These are phyloP conservation scores for Labyrinthula sp. DNA, from an alignment of 352 stramenopile species.

Conservation along the genomic window DNA sequence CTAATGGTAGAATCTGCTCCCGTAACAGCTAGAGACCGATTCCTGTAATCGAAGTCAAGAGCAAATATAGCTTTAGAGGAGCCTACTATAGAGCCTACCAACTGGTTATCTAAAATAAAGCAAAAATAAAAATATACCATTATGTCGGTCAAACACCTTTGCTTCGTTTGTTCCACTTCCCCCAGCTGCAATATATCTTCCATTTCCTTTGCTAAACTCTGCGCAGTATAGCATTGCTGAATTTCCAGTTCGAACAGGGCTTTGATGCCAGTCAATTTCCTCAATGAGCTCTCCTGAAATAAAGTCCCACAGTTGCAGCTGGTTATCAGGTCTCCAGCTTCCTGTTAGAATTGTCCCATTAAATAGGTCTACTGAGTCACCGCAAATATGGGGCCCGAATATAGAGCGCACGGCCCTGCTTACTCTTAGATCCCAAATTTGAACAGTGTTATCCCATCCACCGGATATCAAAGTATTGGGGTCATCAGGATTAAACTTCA, in stretches of 20 bases:
- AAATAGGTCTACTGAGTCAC: constrained; percentile 37
- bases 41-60: no score
- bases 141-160: constrained; percentile 59
- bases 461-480: constrained; percentile 46
- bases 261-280: constrained; percentile 58
- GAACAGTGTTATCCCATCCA: constrained; percentile 71
- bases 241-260: constrained; percentile 42
- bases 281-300: constrained; percentile 48
- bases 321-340: constrained; percentile 60
- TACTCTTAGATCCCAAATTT: constrained; percentile 64
- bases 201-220: constrained; percentile 50
- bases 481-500: constrained; percentile 51
- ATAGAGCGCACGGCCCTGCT: constrained; percentile 61
- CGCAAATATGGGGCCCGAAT: constrained; percentile 60
- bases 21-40: no score
- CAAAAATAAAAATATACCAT: no score
- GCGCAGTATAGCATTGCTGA: constrained; percentile 63
- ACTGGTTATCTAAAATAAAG: no score
- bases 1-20: no score
- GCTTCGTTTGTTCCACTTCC: constrained; percentile 64
- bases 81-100: constrained; percentile 55
- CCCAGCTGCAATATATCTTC: constrained; percentile 52
- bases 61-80: constrained; percentile 56
- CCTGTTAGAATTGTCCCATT: constrained; percentile 54
- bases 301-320: constrained; percentile 68